Evolutionary conservation across 768 basidiomycete genomes (phyloP), one percentile per base, ranked within the genome.

Genomic region (Serendipita sp.): DNA sequence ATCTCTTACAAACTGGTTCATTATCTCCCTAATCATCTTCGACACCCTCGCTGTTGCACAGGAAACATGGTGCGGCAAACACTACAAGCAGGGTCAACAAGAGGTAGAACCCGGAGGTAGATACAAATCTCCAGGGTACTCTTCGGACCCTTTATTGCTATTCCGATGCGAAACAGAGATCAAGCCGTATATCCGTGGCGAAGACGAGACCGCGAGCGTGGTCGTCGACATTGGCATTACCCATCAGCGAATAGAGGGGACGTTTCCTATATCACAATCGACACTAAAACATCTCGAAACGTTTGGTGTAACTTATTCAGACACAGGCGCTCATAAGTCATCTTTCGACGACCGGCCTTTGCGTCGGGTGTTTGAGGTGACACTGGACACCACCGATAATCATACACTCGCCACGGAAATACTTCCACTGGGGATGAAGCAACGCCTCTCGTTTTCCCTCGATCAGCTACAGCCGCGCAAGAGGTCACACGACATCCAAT

Each of bases 181-280:
- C 4, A n/a, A 22, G 11, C 53, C 53, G 9, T 58, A 28, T 28
- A 58, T 58, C 22, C 3, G 28, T 58, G 53, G 53, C 13, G 53
- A 58, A 28, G 53, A 58, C 53, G n/a, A 58, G 11, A 28, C 24
- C 4, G 53, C 53, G n/a, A 28, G 11, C 20, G 2, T 58, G 17
- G 17, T 58, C 2, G 31, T 58, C 22, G 53, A 58, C 53, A n/a
- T 58, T 22, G 53, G 17, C 3, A 31, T 58, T 11, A 58, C 53
- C 9, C 53, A 64, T 13, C 34, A 43, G 3, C 50, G 67, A n/a
- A 68, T 65, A 26, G 34, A 61, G 31, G 58, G 64, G n/a, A 63
- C 64, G 17, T 65, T 65, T 45, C 61, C 53, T 7, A 38, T 38
- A 14, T 14, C n/a, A n/a, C n/a, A n/a, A n/a, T 38, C 34, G 34